These are phyloP conservation scores for Chamaenerion angustifolium DNA, from an alignment of 345 rosid genomes.

Conservation along the genomic window DNA sequence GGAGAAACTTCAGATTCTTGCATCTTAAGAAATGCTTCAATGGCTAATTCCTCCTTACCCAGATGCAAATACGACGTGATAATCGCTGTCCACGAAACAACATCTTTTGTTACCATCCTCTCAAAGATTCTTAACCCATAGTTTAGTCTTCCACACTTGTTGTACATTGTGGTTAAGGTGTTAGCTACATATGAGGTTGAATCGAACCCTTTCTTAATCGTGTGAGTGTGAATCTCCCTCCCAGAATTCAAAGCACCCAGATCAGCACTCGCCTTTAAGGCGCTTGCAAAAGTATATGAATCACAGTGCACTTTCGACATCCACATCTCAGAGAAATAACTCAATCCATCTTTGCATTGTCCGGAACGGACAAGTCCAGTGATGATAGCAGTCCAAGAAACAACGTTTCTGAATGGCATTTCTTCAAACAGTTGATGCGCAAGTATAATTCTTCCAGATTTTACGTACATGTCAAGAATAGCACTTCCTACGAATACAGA, in stretches of 20 bases:
- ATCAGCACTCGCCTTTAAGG: slow-evolving; percentile 68
- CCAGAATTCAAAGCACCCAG: slow-evolving; percentile 43
- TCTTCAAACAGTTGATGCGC: slow-evolving; percentile 51
- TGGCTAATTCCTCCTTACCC: slow-evolving; percentile 47
- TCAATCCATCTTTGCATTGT: slow-evolving; percentile 33
- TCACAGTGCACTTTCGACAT: slow-evolving; percentile 35
- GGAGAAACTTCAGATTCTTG: slow-evolving; percentile 38
- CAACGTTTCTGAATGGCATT: slow-evolving; percentile 51
- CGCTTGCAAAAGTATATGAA: slow-evolving; percentile 42
- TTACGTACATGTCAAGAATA: slow-evolving; percentile 56
- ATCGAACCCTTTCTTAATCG: slow-evolving; percentile 41
- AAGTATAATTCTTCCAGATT: slow-evolving; percentile 28
- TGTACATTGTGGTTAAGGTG: slow-evolving; percentile 58
- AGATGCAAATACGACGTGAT: slow-evolving; percentile 42
- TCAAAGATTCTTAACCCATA: slow-evolving; percentile 45
- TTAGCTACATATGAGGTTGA: slow-evolving; percentile 46
- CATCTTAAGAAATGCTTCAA: slow-evolving; percentile 46
- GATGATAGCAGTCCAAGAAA: slow-evolving; percentile 77
- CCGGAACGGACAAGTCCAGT: slow-evolving; percentile 64
- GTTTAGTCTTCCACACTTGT: slow-evolving; percentile 59
- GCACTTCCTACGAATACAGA: slow-evolving; percentile 69
- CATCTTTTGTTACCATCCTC: slow-evolving; percentile 44
- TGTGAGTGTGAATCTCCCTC: slow-evolving; percentile 60
- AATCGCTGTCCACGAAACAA: slow-evolving; percentile 71
- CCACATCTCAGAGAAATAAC: slow-evolving; percentile 56